Percentiles rank a stretch among this genome's conserved stretches.
Evolutionary conservation across 768 basidiomycete genomes (phyloP).

Genomic region (Russula abietina): DNA sequence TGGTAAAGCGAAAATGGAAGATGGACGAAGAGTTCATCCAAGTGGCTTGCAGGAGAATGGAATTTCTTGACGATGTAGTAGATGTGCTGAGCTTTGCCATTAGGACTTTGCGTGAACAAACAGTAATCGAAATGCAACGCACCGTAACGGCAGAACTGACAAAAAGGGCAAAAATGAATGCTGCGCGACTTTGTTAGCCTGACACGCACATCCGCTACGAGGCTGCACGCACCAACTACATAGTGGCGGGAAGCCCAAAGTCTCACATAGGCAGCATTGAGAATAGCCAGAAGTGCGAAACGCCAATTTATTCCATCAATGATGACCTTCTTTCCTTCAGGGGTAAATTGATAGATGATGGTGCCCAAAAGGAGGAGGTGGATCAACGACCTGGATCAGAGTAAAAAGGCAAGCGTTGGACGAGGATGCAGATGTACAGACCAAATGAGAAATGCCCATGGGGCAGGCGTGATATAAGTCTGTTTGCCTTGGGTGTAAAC

Average conservation of each 20-base stretch:
- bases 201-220: neutral
- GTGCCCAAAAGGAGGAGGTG: conserved; percentile 89
- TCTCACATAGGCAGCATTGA: conserved; percentile 87
- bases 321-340: conserved; percentile 66
- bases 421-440: conserved; percentile 30
- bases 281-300: conserved; percentile 78
- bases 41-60: conserved; percentile 53
- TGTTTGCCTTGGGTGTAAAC: conserved; percentile 71
- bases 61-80: conserved; percentile 93
- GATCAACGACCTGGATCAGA: conserved; percentile 62
- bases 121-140: conserved; percentile 14
- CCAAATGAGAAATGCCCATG: conserved; percentile 92
- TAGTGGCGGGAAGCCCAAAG: conserved; percentile 78
- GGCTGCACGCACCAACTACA: conserved; percentile 41
- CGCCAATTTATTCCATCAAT: conserved; percentile 89
- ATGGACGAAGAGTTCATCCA: conserved; percentile 87
- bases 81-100: conserved; percentile 54
- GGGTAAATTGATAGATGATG: conserved; percentile 85
- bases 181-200: conserved; percentile 34
- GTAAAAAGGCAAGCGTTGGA: conserved; percentile 1
- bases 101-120: conserved; percentile 30
- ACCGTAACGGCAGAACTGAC: conserved; percentile 68
- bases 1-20: conserved; percentile 96
- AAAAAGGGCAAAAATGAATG: conserved; percentile 84
- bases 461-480: conserved; percentile 92